These are phyloP conservation scores for Polymyxa betae DNA, from an alignment of 208 protist genomes.

Conservation along the genomic window DNA sequence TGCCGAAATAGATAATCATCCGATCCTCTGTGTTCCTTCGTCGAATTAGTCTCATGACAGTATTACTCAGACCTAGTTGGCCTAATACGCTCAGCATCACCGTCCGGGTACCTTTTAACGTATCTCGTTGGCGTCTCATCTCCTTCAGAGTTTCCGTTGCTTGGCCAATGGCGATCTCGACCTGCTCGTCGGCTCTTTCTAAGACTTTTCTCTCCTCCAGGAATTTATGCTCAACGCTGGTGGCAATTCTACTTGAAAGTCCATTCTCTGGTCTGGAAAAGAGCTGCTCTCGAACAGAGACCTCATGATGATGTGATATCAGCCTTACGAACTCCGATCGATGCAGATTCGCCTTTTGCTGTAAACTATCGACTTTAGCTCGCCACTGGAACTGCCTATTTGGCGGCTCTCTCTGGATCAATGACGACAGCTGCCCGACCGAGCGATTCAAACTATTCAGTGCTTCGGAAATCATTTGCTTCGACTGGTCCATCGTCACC, in stretches of 20 bases:
- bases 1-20: not conserved
- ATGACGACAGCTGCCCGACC: not conserved
- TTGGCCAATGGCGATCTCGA: not conserved
- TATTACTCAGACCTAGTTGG: conserved; percentile 39
- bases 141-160: conserved; percentile 1
- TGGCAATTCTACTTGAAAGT: not conserved
- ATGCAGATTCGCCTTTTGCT: not conserved
- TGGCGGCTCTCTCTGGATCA: not conserved
- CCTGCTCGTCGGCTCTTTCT: not conserved
- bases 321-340: not conserved
- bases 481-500: not conserved
- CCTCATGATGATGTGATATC: not conserved
- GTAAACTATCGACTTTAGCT: not conserved
- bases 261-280: conserved; percentile 5
- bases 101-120: not conserved
- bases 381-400: not conserved
- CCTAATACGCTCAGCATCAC: not conserved
- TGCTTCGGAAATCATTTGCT: not conserved
- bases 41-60: not conserved
- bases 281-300: not conserved
- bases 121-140: not conserved
- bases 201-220: not conserved
- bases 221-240: not conserved
- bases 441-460: not conserved
- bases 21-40: not conserved